phyloP scores from a whole-genome alignment of 1,284 basidiomycete species.

The Pseudozyma sp. region DNA sequence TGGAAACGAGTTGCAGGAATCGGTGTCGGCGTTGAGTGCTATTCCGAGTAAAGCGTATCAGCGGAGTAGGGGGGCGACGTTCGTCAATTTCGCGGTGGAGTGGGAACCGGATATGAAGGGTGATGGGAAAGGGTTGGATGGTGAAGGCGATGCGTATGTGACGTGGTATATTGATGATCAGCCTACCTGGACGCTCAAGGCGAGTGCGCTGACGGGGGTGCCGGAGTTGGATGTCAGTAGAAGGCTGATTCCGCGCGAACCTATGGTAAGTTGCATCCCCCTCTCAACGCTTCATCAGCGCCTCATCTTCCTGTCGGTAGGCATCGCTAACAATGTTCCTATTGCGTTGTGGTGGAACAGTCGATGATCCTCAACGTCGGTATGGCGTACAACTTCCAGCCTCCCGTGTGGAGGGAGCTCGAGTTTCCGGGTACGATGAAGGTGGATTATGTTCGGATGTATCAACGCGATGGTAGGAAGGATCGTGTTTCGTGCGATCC shows the following conservation, averaged over 20 bases:
- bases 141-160: constrained; percentile 65
- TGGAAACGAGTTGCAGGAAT: constrained; percentile 62
- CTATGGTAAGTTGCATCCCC: constrained; percentile 30
- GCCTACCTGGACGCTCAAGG: constrained; percentile 56
- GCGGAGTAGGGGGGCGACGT: constrained; percentile 11
- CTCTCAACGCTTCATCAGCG: too few species aligned
- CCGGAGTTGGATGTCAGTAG: constrained; percentile 42
- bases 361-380: constrained; percentile 54
- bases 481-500: constrained; percentile 51
- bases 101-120: constrained; percentile 61
- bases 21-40: constrained; percentile 48
- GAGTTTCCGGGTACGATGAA: constrained; percentile 39
- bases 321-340: too few species aligned
- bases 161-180: constrained; percentile 62
- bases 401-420: constrained; percentile 33
- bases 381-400: constrained; percentile 60
- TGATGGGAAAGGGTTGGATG: constrained; percentile 42
- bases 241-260: constrained; percentile 56
- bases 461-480: constrained; percentile 44
- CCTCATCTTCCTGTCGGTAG: too few species aligned
- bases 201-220: constrained; percentile 23
- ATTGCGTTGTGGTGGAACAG: too few species aligned
- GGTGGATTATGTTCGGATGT: constrained; percentile 57
- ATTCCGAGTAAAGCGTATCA: constrained; percentile 54
- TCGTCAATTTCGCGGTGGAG: constrained; percentile 62